Evolutionary conservation across 2,329 filamentous ascomycete species (phyloP).

Genomic region (Aspergillus tamarii): DNA sequence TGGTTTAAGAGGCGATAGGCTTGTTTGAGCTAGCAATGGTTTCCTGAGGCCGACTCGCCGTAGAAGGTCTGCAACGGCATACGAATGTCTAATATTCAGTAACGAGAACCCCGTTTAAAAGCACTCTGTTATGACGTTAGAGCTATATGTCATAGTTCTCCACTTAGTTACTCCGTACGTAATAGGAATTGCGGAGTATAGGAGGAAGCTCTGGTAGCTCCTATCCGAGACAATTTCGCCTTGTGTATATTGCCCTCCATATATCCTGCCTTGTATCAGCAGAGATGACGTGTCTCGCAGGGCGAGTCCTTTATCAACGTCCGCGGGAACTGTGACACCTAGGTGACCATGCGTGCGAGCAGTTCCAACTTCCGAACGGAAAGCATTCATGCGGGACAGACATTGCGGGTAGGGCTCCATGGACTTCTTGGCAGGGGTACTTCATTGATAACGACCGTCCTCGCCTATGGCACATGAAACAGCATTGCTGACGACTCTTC

Average conservation of each 20-base stretch:
- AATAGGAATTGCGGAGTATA: not conserved
- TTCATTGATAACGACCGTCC: not conserved
- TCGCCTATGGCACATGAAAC: not conserved
- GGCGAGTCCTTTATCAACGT: not conserved
- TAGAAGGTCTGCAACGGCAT: not conserved
- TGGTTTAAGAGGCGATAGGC: not conserved
- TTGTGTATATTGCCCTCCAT: not conserved
- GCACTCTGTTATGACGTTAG: not conserved
- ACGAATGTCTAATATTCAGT: not conserved
- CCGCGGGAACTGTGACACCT: not conserved
- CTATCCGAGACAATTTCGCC: not conserved
- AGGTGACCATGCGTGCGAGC: not conserved
- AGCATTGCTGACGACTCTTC: not conserved
- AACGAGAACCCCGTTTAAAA: not conserved
- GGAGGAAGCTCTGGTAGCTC: not conserved
- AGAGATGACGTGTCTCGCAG: not conserved
- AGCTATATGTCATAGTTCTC: not conserved
- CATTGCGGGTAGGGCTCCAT: constrained; percentile 1
- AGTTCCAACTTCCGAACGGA: not conserved
- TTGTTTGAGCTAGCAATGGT: not conserved
- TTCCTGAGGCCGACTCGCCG: not conserved
- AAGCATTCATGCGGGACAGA: not conserved
- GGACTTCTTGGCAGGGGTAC: constrained; percentile 3
- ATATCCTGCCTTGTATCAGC: not conserved
- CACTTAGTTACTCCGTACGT: not conserved